These are phyloP conservation scores for Cercospora citrullina DNA, from an alignment of 2,329 filamentous ascomycete species.

Conservation along the genomic window DNA sequence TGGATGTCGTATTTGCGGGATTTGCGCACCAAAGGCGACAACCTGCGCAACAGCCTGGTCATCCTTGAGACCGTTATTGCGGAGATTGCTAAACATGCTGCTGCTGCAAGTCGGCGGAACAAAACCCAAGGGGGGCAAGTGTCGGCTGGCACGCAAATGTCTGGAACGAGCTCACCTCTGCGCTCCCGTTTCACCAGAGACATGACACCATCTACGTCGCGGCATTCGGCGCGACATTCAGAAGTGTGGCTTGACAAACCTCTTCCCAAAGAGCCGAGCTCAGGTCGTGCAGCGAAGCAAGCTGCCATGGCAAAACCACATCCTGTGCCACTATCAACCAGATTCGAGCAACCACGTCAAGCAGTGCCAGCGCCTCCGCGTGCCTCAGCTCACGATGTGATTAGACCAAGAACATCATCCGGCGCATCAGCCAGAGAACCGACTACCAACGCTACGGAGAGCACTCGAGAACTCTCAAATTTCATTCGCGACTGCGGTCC, in stretches of 20 bases:
- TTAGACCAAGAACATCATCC: slow-evolving; percentile 21
- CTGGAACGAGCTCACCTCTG: slow-evolving; percentile 7
- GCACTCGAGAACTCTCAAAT: slow-evolving; percentile 29
- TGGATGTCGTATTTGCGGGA: slow-evolving; percentile 81
- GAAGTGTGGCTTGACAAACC: slow-evolving; percentile 28
- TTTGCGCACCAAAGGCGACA: slow-evolving; percentile 70
- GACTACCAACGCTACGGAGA: slow-evolving; percentile 1
- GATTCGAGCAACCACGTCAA: slow-evolving; percentile 30
- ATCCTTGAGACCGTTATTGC: slow-evolving; percentile 74
- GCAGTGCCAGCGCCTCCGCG: slow-evolving; percentile 19
- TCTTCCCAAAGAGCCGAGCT: slow-evolving; percentile 24
- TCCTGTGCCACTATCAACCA: slow-evolving; percentile 26
- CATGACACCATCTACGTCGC: neutral
- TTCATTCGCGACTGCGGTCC: slow-evolving; percentile 30
- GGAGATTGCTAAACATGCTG: slow-evolving; percentile 84
- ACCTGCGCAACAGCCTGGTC: slow-evolving; percentile 67
- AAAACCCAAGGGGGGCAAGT: slow-evolving; percentile 25
- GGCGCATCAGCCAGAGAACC: slow-evolving; percentile 10
- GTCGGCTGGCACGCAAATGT: slow-evolving; percentile 15
- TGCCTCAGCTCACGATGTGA: slow-evolving; percentile 10
- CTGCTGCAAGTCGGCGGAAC: slow-evolving; percentile 75
- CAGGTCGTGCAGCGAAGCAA: slow-evolving; percentile 5
- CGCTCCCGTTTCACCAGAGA: slow-evolving; percentile 25
- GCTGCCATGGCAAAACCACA: slow-evolving; percentile 26
- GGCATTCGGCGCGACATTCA: slow-evolving; percentile 3